Evolutionary conservation across 2,329 filamentous ascomycete genomes (phyloP).

Genomic region (Ascomycota sp.): DNA sequence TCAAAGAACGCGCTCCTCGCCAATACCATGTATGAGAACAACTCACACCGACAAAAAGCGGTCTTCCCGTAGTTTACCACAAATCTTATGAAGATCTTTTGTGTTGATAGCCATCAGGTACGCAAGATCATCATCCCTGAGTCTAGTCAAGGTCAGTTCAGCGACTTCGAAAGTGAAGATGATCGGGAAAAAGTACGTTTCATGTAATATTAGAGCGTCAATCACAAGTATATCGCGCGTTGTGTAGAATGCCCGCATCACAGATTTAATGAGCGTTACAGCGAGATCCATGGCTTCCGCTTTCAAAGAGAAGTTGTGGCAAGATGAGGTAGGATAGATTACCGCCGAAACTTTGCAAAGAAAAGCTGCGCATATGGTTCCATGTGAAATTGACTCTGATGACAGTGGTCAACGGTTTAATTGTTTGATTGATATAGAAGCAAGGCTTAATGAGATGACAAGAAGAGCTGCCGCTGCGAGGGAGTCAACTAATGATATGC

Average conservation of each 20-base stretch:
- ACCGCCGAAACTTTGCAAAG: too few species aligned
- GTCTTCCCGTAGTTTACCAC: conserved; percentile 67
- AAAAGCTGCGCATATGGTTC: too few species aligned
- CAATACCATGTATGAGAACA: conserved; percentile 1
- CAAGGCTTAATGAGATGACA: too few species aligned
- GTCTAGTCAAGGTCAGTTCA: conserved; percentile 47
- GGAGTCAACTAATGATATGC: too few species aligned
- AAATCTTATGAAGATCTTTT: conserved; percentile 81
- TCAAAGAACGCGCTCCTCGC: not conserved
- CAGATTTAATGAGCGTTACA: conserved; percentile 65
- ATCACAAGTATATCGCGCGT: conserved; percentile 69
- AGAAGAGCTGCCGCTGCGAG: too few species aligned
- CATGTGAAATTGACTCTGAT: too few species aligned
- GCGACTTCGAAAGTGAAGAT: not conserved
- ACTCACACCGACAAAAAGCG: conserved; percentile 64
- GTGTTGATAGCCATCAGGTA: conserved; percentile 75
- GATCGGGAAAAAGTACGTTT: conserved; percentile 32
- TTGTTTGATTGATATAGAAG: too few species aligned
- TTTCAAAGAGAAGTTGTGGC: too few species aligned
- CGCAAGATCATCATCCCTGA: conserved; percentile 75
- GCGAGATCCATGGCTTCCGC: conserved; percentile 2
- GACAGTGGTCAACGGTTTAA: too few species aligned
- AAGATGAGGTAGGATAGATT: too few species aligned
- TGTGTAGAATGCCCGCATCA: conserved; percentile 70
- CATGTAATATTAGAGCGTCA: conserved; percentile 72